These are phyloP conservation scores for Wickerhamomyces chambardii DNA, from an alignment of 805 yeast species.

Conservation along the genomic window DNA sequence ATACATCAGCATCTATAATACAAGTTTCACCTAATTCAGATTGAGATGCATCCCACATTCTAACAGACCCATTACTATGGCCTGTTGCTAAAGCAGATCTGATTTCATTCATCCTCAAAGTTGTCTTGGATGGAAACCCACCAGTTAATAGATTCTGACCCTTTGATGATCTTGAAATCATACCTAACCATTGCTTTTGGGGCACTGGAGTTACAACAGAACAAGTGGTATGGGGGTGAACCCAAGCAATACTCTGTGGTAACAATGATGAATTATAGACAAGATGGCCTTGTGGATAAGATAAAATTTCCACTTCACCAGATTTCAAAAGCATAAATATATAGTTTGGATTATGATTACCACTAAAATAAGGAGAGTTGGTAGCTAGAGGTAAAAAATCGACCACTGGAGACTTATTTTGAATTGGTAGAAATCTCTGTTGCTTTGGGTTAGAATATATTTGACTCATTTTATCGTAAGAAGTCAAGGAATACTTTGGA, in stretches of 20 bases:
- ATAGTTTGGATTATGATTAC: conserved; percentile 68
- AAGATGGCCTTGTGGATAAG: conserved; percentile 45
- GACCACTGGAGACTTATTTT: conserved; percentile 32
- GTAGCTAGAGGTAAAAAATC: conserved; percentile 47
- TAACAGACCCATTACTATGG: conserved; percentile 74
- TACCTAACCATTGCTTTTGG: conserved; percentile 70
- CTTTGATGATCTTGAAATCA: conserved; percentile 42
- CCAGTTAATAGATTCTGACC: conserved; percentile 55
- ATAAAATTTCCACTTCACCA: conserved; percentile 57
- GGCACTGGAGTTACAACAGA: conserved; percentile 49
- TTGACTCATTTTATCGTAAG: conserved; percentile 74
- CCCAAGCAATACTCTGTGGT: conserved; percentile 76
- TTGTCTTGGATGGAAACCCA: conserved; percentile 59
- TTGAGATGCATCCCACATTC: conserved; percentile 78
- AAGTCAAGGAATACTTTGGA: conserved; percentile 69
- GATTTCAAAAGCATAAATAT: conserved; percentile 49
- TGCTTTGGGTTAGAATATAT: conserved; percentile 57
- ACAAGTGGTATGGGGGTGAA: conserved; percentile 61
- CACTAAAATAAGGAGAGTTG: conserved; percentile 68
- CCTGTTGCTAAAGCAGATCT: conserved; percentile 72
- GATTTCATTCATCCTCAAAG: conserved; percentile 35
- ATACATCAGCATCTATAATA: conserved; percentile 50
- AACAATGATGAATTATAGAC: conserved; percentile 49
- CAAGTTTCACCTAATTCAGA: conserved; percentile 57
- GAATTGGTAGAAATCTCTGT: conserved; percentile 48